A percentile compares a stretch with the other conserved stretches of the same genome.
phyloP scores from a whole-genome alignment of 192 early-diverging fungal genomes.

The Spizellomyces sp. region DNA sequence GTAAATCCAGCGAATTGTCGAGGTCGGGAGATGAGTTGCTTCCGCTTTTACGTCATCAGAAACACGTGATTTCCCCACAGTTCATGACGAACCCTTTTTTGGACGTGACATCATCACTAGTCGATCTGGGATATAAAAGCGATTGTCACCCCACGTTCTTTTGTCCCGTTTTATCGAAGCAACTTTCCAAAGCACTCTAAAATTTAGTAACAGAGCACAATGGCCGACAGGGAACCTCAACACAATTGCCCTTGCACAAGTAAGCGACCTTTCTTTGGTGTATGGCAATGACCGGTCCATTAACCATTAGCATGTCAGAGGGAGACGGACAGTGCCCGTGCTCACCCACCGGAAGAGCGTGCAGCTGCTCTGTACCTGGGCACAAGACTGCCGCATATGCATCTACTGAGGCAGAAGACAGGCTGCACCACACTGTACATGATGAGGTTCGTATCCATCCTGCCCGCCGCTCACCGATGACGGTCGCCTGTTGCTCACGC shows the following conservation, averaged over 20 bases:
- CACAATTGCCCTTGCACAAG: slow-evolving; percentile 5
- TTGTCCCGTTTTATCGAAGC: no score
- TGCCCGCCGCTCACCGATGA: neutral
- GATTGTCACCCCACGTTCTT: no score
- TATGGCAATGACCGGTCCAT: neutral
- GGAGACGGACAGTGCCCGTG: neutral
- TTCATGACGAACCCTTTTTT: no score
- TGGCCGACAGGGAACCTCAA: neutral
- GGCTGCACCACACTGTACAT: neutral
- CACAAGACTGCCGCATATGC: neutral
- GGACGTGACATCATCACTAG: no score
- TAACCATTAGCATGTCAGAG: neutral
- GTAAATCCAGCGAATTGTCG: no score
- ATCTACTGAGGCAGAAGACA: neutral
- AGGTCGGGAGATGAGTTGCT: no score
- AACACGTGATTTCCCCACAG: no score
- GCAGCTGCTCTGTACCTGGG: neutral
- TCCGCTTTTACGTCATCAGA: no score
- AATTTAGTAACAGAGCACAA: neutral
- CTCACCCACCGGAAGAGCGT: neutral
- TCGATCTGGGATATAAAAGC: no score
- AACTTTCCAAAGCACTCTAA: no score
- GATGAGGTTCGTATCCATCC: neutral
- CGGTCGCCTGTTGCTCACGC: neutral
- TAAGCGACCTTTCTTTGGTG: neutral